Percentiles rank a stretch among this genome's conserved stretches.
phyloP scores from a whole-genome alignment of 1,284 basidiomycete genomes.

The Melampsora larici-populina region DNA sequence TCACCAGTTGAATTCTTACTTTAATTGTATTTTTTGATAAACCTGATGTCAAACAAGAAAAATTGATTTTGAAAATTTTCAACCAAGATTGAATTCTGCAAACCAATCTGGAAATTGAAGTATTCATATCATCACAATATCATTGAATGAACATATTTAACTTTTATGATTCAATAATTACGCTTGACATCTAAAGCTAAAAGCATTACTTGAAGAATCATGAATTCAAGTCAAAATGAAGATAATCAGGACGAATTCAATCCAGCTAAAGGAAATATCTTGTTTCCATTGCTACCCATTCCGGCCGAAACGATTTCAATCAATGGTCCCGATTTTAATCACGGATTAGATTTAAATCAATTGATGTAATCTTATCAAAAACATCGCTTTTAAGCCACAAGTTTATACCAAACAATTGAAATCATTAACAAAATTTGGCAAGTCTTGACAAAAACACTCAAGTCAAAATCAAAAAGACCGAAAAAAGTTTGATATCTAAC shows the following conservation, averaged over 20 bases:
- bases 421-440: conserved; percentile 53
- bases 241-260: not conserved
- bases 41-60: too few relatives aligned
- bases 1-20: too few relatives aligned
- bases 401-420: conserved; percentile 50
- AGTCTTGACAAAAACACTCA: conserved; percentile 10
- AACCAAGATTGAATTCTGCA: too few relatives aligned
- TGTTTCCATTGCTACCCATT: not conserved
- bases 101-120: too few relatives aligned
- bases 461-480: not conserved
- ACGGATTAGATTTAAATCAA: conserved; percentile 48
- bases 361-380: conserved; percentile 49
- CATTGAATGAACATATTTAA: too few relatives aligned
- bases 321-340: conserved; percentile 52
- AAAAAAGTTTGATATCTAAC: not conserved
- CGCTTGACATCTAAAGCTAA: too few relatives aligned
- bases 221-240: too few relatives aligned
- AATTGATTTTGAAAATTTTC: too few relatives aligned
- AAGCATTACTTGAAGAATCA: too few relatives aligned
- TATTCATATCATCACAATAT: too few relatives aligned
- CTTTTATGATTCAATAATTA: too few relatives aligned
- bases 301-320: conserved; percentile 40
- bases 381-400: conserved; percentile 53
- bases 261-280: not conserved
- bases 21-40: too few relatives aligned